phyloP scores from a whole-genome alignment of 768 basidiomycete genomes.

The Gyrodon lividus region DNA sequence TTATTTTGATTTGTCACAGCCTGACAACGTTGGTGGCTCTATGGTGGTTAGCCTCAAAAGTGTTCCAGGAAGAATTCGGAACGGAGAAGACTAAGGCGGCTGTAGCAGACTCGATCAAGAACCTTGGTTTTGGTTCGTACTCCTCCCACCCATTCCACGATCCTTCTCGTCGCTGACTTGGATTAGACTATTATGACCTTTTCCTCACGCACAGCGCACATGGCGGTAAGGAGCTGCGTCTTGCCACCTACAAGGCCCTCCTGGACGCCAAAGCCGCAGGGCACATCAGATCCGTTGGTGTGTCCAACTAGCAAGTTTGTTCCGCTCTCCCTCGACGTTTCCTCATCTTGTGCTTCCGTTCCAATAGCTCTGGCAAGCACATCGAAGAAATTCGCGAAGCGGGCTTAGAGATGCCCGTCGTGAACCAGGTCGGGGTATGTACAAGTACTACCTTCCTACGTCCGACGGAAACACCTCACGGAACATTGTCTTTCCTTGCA shows the following conservation, averaged over 20 bases:
- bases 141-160: neutral
- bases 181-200: conserved; percentile 56
- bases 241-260: conserved; percentile 67
- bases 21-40: neutral
- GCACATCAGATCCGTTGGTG: conserved; percentile 62
- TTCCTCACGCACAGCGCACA: conserved; percentile 70
- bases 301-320: conserved; percentile 67
- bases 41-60: conserved; percentile 3
- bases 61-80: conserved; percentile 30
- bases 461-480: neutral
- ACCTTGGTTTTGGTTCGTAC: conserved; percentile 48
- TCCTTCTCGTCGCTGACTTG: conserved; percentile 4
- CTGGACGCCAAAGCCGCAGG: conserved; percentile 54
- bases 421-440: conserved; percentile 74
- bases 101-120: conserved; percentile 53
- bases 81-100: conserved; percentile 54
- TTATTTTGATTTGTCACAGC: neutral
- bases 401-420: conserved; percentile 57
- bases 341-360: neutral
- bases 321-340: neutral
- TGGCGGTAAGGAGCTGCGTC: conserved; percentile 53
- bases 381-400: conserved; percentile 64
- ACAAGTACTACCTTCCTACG: conserved; percentile 1
- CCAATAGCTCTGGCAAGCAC: conserved; percentile 56
- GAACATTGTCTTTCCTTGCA: neutral